Evolutionary conservation across 805 yeast genomes (phyloP).

Genomic region (Yamadazyma insecticola): DNA sequence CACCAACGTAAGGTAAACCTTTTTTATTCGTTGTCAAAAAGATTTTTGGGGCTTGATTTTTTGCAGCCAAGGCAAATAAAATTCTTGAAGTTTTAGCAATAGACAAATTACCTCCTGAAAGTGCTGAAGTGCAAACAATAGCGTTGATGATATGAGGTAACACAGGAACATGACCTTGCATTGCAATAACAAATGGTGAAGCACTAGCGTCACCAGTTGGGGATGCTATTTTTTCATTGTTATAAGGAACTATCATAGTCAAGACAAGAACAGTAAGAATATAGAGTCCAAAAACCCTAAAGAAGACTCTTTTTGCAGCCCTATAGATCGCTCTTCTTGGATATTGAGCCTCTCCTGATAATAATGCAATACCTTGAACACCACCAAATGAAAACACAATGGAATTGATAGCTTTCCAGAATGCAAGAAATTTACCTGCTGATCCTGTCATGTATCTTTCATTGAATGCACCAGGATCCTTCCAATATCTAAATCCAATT

Average conservation of each 20-base stretch:
- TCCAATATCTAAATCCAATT: constrained; percentile 38
- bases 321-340: constrained; percentile 28
- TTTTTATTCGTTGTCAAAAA: constrained; percentile 27
- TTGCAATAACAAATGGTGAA: constrained; percentile 41
- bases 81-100: constrained; percentile 27
- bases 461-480: constrained; percentile 32
- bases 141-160: constrained; percentile 36
- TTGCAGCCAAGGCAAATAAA: constrained; percentile 32
- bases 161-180: constrained; percentile 28
- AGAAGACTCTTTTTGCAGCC: constrained; percentile 26
- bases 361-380: constrained; percentile 19
- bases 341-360: constrained; percentile 28
- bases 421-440: constrained; percentile 30
- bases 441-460: constrained; percentile 31
- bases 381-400: constrained; percentile 37
- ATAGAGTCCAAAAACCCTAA: constrained; percentile 25
- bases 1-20: constrained; percentile 31
- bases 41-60: constrained; percentile 34
- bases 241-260: constrained; percentile 28
- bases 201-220: constrained; percentile 26
- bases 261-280: constrained; percentile 25
- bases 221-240: constrained; percentile 20
- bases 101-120: constrained; percentile 31
- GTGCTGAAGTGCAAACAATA: constrained; percentile 35
- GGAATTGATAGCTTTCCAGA: constrained; percentile 29